Percentiles rank a stretch among this genome's conserved stretches.
phyloP scores from a whole-genome alignment of 306 rosid species.

The Vigna radiata region DNA sequence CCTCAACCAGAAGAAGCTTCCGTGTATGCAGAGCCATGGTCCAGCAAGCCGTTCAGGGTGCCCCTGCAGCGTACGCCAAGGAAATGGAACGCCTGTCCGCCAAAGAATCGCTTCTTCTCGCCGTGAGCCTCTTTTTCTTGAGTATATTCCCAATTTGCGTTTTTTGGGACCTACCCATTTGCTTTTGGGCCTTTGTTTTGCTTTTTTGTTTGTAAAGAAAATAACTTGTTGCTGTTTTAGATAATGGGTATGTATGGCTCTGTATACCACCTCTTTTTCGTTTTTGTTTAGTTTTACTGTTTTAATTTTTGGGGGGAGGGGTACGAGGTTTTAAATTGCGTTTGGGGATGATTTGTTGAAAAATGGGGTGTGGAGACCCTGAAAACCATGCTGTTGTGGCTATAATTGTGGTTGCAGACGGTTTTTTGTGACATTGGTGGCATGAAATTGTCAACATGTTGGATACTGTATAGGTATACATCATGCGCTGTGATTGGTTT shows the following conservation, averaged over 20 bases:
- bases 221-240: neutral
- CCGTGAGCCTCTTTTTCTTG: conserved; percentile 58
- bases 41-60: conserved; percentile 82
- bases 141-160: neutral
- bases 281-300: neutral
- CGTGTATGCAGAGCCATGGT: conserved; percentile 73
- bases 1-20: conserved; percentile 8
- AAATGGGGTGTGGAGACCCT: neutral
- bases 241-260: neutral
- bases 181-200: neutral
- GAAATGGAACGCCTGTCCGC: conserved; percentile 99
- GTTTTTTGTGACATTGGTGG: neutral
- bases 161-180: conserved; percentile 10
- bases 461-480: neutral
- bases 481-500: neutral
- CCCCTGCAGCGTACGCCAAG: conserved; percentile 90
- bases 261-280: neutral
- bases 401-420: neutral
- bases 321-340: neutral
- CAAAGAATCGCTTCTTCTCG: conserved; percentile 96
- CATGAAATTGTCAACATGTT: neutral
- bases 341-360: neutral
- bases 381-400: neutral
- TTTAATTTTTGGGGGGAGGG: neutral
- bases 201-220: neutral